A percentile compares a stretch with the other conserved stretches of the same genome.
Evolutionary conservation across 2,329 filamentous ascomycete genomes (phyloP).

Genomic region (Metarhizium humberi): DNA sequence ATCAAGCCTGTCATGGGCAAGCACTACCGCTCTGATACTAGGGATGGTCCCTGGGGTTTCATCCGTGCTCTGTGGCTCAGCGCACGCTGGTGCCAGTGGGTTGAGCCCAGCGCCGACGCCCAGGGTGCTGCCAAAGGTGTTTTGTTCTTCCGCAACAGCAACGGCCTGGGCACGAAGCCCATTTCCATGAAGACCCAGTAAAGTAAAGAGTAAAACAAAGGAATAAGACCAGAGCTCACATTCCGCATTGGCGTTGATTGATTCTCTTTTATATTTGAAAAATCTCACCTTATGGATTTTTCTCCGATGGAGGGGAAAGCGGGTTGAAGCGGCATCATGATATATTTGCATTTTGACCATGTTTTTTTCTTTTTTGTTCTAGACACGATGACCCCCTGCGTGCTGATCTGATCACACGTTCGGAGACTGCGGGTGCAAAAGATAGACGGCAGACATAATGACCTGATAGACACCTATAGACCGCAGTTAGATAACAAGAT

Average conservation of each 20-base stretch:
- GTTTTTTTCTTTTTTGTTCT: not conserved
- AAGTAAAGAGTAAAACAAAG: not conserved
- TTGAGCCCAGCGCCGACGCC: slow-evolving; percentile 80
- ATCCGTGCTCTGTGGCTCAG: slow-evolving; percentile 72
- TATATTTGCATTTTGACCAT: not conserved
- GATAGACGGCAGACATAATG: not conserved
- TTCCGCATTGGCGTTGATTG: slow-evolving; percentile 2
- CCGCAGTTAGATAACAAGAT: not conserved
- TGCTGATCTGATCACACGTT: not conserved
- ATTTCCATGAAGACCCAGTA: slow-evolving; percentile 13
- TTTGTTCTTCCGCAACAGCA: slow-evolving; percentile 91
- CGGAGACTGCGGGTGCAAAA: not conserved
- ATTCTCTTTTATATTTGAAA: not conserved
- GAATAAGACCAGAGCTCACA: not conserved
- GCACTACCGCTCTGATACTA: slow-evolving; percentile 81
- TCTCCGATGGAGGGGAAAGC: not conserved
- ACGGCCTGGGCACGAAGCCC: slow-evolving; percentile 62
- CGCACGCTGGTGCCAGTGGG: slow-evolving; percentile 89
- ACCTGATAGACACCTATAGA: not conserved
- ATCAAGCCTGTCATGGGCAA: slow-evolving; percentile 92
- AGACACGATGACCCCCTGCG: not conserved
- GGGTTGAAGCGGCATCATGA: slow-evolving; percentile 1
- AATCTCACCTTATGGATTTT: not conserved
- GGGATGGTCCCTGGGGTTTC: slow-evolving; percentile 74
- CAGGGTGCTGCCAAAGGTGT: slow-evolving; percentile 74